Percentiles rank a stretch among this genome's conserved stretches.
phyloP scores from a whole-genome alignment of 2,329 filamentous ascomycete genomes.

The Botrytis fabae region DNA sequence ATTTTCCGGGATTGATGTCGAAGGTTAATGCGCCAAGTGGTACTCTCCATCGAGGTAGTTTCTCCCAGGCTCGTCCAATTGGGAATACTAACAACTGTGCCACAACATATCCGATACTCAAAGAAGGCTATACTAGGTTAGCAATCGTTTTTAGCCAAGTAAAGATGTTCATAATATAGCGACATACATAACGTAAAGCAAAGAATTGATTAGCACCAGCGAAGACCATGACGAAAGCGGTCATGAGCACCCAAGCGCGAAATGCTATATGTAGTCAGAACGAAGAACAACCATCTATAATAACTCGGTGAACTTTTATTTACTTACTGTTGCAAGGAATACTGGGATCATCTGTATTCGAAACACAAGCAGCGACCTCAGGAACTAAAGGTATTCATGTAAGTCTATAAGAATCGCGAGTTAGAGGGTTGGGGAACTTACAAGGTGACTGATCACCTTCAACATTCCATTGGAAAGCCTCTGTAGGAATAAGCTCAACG shows the following conservation, averaged over 20 bases:
- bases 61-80: slow-evolving; percentile 52
- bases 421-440: neutral
- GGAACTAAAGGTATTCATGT: neutral
- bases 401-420: neutral
- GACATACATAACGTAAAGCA: slow-evolving; percentile 25
- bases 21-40: slow-evolving; percentile 43
- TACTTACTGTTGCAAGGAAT: slow-evolving; percentile 6
- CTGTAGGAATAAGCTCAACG: slow-evolving; percentile 6
- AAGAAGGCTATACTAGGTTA: slow-evolving; percentile 23
- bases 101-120: slow-evolving; percentile 30
- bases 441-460: slow-evolving; percentile 11
- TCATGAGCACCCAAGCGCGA: slow-evolving; percentile 62
- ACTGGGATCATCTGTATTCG: slow-evolving; percentile 7
- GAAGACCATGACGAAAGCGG: slow-evolving; percentile 38
- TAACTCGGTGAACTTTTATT: neutral
- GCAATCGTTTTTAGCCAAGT: neutral
- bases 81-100: slow-evolving; percentile 32
- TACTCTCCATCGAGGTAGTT: slow-evolving; percentile 54
- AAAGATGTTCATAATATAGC: neutral
- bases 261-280: slow-evolving; percentile 42
- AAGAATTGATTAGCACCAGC: slow-evolving; percentile 32
- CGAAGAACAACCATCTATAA: neutral
- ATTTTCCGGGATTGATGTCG: slow-evolving; percentile 56
- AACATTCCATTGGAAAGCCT: slow-evolving; percentile 8
- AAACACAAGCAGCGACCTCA: slow-evolving; percentile 11